Evolutionary conservation across 2,329 filamentous ascomycete genomes (phyloP).

Genomic region (Clonostachys chloroleuca): DNA sequence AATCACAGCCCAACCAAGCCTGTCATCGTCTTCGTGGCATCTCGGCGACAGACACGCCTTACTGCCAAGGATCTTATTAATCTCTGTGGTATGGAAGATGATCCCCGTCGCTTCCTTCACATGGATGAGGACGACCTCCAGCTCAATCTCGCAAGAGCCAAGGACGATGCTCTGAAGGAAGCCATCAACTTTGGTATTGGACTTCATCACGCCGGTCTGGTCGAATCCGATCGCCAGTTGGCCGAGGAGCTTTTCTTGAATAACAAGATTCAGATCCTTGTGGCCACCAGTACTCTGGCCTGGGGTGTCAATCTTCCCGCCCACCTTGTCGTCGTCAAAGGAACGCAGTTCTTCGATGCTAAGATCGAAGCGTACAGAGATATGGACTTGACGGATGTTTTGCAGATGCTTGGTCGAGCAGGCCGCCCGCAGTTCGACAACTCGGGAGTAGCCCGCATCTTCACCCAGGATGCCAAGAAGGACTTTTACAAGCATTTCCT

Average conservation of each 20-base stretch:
- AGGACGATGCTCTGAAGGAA: slow-evolving; percentile 88
- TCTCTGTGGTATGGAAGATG: slow-evolving; percentile 97
- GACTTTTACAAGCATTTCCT: slow-evolving; percentile 99
- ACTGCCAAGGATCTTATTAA: slow-evolving; percentile 97
- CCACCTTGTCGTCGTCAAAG: slow-evolving; percentile 95
- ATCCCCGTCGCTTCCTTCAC: slow-evolving; percentile 84
- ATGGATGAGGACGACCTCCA: slow-evolving; percentile 95
- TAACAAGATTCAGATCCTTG: slow-evolving; percentile 96
- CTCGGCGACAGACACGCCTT: slow-evolving; percentile 86
- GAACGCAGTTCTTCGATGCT: slow-evolving; percentile 96
- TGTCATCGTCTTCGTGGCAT: slow-evolving; percentile 97
- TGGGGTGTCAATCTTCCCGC: slow-evolving; percentile 98
- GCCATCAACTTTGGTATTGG: slow-evolving; percentile 97
- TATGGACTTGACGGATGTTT: slow-evolving; percentile 96
- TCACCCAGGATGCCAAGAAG: slow-evolving; percentile 96
- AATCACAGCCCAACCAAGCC: slow-evolving; percentile 94
- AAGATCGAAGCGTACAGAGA: slow-evolving; percentile 98
- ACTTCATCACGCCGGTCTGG: slow-evolving; percentile 91
- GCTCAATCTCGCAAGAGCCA: slow-evolving; percentile 81
- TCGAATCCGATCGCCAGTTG: slow-evolving; percentile 88
- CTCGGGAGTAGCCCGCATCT: slow-evolving; percentile 93
- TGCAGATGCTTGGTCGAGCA: slow-evolving; percentile 96
- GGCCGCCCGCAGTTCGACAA: slow-evolving; percentile 95
- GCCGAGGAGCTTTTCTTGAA: slow-evolving; percentile 93
- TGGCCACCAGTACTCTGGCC: slow-evolving; percentile 92